Evolutionary conservation across 1,284 basidiomycete genomes (phyloP), one percentile per base, ranked within the genome.

Genomic region (Cryptococcus wingfieldii): DNA sequence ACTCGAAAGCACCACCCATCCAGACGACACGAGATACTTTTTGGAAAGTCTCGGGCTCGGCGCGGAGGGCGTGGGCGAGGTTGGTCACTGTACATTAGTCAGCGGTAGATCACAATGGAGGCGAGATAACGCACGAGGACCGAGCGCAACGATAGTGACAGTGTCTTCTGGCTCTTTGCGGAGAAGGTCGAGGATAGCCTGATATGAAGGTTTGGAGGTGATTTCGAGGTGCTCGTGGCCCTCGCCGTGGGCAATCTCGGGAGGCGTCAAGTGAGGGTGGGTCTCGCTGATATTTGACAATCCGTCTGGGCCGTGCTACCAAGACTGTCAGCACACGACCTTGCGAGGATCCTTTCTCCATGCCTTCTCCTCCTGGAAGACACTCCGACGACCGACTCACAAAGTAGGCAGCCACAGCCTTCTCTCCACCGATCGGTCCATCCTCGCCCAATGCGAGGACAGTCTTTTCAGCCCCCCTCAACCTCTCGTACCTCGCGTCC

Each of bases 1-100:
- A 89, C 63, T 97, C 92, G 31, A 98, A 77, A 1, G 90, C 86
- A n/a, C 93, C 94, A n/a, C 94, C 95, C 93, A 98, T 98, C 71
- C 86, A 86, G 18, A 94, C 79, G 27, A 98, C 80, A 13, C 85
- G 82, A 37, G 83, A 83, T 2, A 86, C 79, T 12, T 80, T 79
- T 16, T 86, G 74, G 54, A 82, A 80, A 1, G 83, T 78, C 34
- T 79, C 72, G 1, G 83, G 81, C 65, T 89, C 82, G 49, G 81
- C 71, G 10, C 81, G 81, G 71, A 88, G 79, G 48, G 89, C 81
- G 41, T 80, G 78, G 1, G 91, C 90, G 27, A 98, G 79, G 68
- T 89, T 94, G 18, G 92, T 97, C 56, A 93, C 78, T 79, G 34
- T 6, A 8, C 18, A 8, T 34, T 25, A 18, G 25, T 23, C 45